Evolutionary conservation across 768 basidiomycete species (phyloP), one percentile per base, ranked within the genome.

Genomic region (Phaeolepiota aurea): DNA sequence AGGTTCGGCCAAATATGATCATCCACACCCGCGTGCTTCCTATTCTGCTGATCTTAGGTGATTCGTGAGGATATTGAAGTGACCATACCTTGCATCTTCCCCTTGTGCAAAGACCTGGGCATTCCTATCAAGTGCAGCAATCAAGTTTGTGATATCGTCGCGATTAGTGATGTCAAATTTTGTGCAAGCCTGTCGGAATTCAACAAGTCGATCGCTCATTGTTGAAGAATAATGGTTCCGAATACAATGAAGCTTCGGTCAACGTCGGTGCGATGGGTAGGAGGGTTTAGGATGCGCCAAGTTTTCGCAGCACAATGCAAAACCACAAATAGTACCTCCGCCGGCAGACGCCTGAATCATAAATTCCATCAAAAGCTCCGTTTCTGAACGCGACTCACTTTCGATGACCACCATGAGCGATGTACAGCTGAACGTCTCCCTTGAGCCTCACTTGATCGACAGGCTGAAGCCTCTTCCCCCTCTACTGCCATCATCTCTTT

Each of bases 391-490:
- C n/a, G n/a, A n/a, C n/a, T n/a, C n/a, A n/a, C n/a, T n/a, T n/a
- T n/a, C n/a, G n/a, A n/a, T n/a, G n/a, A n/a, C n/a, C n/a, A n/a
- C n/a, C n/a, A n/a, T n/a, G n/a, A n/a, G n/a, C n/a, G n/a, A n/a
- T n/a, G n/a, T n/a, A 40, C 23, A 43, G 51, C 60, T 83, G 48
- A 77, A 77, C 46, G 63, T 87, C 34, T 88, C 86, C 3, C 61
- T 88, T 32, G 82, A 87, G 48, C 56, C 67, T 0, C 83, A 87
- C 57, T 72, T 88, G 18, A 44, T 64, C 13, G 65, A 73, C 20
- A 45, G 54, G 37, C 63, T 89, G 16, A 53, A 51, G 5, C 63
- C 68, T n/a, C 55, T 87, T 14, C 48, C 50, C 5, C 54, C 54
- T 3, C 43, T 76, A 20, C 54, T 80, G 18, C 79, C 85, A 2